Conservation (phyloP, 257 asterid genomes). For the Salvia rosmarinus region DNA sequence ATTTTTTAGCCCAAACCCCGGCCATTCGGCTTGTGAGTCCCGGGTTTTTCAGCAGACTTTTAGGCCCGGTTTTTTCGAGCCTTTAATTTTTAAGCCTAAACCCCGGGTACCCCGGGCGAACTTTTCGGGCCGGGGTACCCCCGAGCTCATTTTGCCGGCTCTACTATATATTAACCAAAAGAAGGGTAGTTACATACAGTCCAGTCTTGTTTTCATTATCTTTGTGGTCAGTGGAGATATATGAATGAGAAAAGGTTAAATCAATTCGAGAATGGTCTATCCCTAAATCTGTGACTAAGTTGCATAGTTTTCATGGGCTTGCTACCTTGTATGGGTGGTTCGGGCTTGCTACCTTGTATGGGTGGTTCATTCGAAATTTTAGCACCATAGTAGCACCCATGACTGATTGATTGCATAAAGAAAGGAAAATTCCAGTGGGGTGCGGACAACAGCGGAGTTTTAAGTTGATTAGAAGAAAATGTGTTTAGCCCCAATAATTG, state of each 20-base stretch:
- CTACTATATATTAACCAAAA: neutral
- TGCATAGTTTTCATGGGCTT: neutral
- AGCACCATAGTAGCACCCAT: neutral
- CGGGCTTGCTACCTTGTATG: neutral
- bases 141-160: too few relatives aligned
- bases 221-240: neutral
- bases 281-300: neutral
- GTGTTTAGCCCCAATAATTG: neutral
- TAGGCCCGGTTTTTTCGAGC: too few relatives aligned
- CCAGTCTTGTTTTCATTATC: neutral
- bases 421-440: neutral
- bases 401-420: neutral
- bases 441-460: neutral
- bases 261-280: neutral
- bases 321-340: slow-evolving; percentile 3
- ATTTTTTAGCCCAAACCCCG: too few relatives aligned
- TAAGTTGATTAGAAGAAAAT: neutral
- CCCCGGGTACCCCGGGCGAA: too few relatives aligned
- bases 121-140: too few relatives aligned
- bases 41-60: too few relatives aligned
- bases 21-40: too few relatives aligned
- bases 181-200: neutral
- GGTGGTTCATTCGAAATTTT: neutral
- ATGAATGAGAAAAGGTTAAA: neutral
- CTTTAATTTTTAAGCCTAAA: too few relatives aligned